Conservation (phyloP, 2,329 filamentous ascomycete species). For the Penicillium sp. region DNA sequence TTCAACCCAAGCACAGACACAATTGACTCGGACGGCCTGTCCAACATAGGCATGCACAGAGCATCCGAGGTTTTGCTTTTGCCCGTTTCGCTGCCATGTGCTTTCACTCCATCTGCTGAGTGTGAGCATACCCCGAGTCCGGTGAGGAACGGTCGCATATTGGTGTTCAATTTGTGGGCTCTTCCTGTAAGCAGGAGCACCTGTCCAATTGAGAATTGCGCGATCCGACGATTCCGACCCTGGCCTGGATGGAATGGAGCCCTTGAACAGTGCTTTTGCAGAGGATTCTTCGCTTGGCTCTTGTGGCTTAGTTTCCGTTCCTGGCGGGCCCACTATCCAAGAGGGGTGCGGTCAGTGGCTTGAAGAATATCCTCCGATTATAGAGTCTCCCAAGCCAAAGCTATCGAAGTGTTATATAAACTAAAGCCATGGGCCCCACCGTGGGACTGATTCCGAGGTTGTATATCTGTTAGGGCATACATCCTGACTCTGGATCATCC, state of each 20-base stretch:
- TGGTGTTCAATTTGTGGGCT: background rate
- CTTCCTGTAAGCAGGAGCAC: background rate
- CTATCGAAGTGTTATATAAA: slow-evolving; percentile 7
- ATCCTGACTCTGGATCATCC: background rate
- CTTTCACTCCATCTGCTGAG: background rate
- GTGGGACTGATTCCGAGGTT: background rate
- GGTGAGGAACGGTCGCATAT: background rate
- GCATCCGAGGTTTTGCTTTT: slow-evolving; percentile 1
- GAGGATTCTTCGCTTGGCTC: background rate
- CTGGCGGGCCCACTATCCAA: background rate
- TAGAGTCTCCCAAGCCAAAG: background rate
- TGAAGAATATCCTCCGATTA: slow-evolving; percentile 6
- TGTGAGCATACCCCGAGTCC: background rate
- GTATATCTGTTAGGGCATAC: background rate
- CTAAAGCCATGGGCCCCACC: background rate
- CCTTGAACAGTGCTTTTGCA: background rate
- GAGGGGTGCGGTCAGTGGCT: background rate
- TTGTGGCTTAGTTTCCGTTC: background rate
- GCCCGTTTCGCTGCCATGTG: background rate
- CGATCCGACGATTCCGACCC: background rate
- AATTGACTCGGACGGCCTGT: background rate
- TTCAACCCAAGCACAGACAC: background rate
- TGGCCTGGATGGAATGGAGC: background rate
- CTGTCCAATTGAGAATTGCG: background rate
- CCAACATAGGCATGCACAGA: background rate